These are phyloP conservation scores for Epichloe hybrida DNA, from an alignment of 2,329 filamentous ascomycete genomes.

Conservation along the genomic window DNA sequence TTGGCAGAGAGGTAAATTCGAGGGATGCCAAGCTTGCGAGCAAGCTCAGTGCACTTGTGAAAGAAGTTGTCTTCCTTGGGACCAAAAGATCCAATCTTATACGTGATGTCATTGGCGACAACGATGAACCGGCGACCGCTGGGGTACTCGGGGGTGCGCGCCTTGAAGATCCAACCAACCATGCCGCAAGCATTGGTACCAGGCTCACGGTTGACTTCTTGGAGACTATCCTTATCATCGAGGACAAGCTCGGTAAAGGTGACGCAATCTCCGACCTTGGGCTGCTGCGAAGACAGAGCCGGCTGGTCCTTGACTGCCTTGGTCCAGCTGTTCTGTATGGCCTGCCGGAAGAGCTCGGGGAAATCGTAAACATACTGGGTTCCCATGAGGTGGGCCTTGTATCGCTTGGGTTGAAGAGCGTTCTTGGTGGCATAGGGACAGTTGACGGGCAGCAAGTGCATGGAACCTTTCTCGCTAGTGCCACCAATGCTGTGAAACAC, in stretches of 20 bases:
- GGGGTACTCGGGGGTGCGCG: constrained; percentile 90
- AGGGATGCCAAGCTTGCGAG: constrained; percentile 85
- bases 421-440: constrained; percentile 97
- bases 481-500: constrained; percentile 96
- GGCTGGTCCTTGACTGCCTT: constrained; percentile 63
- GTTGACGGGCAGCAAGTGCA: constrained; percentile 83
- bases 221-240: constrained; percentile 82
- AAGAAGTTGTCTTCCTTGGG: constrained; percentile 97
- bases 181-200: constrained; percentile 95
- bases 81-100: constrained; percentile 96
- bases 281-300: constrained; percentile 64
- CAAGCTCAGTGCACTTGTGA: constrained; percentile 95
- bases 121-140: constrained; percentile 85
- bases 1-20: constrained; percentile 97
- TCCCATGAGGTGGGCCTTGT: constrained; percentile 98
- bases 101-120: constrained; percentile 98
- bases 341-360: constrained; percentile 96
- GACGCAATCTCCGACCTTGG: constrained; percentile 77
- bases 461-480: constrained; percentile 85
- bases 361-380: constrained; percentile 99
- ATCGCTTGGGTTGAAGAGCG: constrained; percentile 95
- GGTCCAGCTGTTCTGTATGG: constrained; percentile 89
- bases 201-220: constrained; percentile 87
- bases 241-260: constrained; percentile 89
- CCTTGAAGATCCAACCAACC: constrained; percentile 95